Evolutionary conservation across 768 basidiomycete species (phyloP), one percentile per base, ranked within the genome.

Genomic region (Trametes maxima): DNA sequence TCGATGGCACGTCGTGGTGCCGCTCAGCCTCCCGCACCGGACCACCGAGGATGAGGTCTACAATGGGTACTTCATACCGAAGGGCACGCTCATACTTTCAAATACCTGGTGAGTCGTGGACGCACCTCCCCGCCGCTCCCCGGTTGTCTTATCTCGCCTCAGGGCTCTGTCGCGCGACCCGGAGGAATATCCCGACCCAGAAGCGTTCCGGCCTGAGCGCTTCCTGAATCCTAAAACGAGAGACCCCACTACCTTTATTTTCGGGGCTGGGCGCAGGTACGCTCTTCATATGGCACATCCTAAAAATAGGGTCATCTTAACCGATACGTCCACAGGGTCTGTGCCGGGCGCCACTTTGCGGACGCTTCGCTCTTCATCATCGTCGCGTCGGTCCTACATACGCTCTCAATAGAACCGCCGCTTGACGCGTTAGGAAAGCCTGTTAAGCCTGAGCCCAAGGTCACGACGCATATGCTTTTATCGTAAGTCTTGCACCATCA

Each of bases 61-160:
- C 46, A 60, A 67, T 5, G 68, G 71, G 13, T 65, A 70, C 39
- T 60, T 64, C 39, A 68, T 73, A 12, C 74, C 74, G 8, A 67
- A 68, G 17, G 74, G 74, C 11, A 63, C 67, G 14, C 57, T 67
- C 13, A 59, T 70, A 10, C 40, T 70, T 45, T 28, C 50, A 54
- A 47, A 57, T 13, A 28, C 48, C 12, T 57, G 54, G 47, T 48
- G 25, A 7, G 49, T 54, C 8, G 3, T 8, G 5, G 19, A 33
- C 16, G 3, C 48, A 33, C 2, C 25, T 6, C 19, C 16, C 6
- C 24, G 19, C 12, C 5, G 5, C 3, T 16, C 19, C 22, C 6
- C 10, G 25, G 1, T 22, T 21, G 39, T 14, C 2, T 33, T 8
- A 33, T 33, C 28, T 33, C 8, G 28, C 8, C 39, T 60, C 19